phyloP scores from a whole-genome alignment of 1,284 basidiomycete species.

The Ganoderma lingzhi region DNA sequence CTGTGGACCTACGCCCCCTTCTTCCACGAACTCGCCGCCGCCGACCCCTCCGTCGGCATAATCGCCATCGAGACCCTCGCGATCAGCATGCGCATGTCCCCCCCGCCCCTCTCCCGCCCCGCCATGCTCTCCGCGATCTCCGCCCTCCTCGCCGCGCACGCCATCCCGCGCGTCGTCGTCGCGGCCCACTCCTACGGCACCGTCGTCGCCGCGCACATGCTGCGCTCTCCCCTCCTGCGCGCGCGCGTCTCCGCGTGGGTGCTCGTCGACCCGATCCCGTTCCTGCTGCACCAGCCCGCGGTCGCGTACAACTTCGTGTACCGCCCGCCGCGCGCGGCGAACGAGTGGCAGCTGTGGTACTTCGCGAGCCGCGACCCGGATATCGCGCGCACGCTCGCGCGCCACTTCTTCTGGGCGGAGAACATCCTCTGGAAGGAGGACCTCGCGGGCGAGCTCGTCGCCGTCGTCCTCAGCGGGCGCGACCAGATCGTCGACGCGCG shows the following conservation, averaged over 20 bases:
- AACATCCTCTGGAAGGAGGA: conserved; percentile 70
- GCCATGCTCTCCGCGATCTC: conserved; percentile 48
- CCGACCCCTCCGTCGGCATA: conserved; percentile 59
- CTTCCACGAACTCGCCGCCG: conserved; percentile 50
- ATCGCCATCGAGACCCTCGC: conserved; percentile 66
- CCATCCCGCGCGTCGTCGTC: conserved; percentile 53
- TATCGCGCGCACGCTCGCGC: conserved; percentile 60
- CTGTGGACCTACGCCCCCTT: conserved; percentile 63
- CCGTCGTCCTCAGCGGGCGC: conserved; percentile 56
- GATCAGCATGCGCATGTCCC: conserved; percentile 66
- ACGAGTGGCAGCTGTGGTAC: conserved; percentile 75
- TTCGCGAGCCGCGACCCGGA: conserved; percentile 71
- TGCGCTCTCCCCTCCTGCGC: conserved; percentile 44
- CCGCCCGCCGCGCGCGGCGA: conserved; percentile 56
- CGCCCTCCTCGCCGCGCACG: conserved; percentile 53
- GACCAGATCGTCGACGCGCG: conserved; percentile 67
- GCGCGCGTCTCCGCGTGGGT: conserved; percentile 51
- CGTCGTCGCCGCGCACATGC: conserved; percentile 57
- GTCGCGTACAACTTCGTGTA: conserved; percentile 75
- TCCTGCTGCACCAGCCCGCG: conserved; percentile 65
- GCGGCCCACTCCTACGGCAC: conserved; percentile 73
- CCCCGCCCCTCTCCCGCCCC: conserved; percentile 49
- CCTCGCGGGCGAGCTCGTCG: conserved; percentile 42
- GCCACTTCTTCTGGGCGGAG: conserved; percentile 73
- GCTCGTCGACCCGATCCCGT: conserved; percentile 69